phyloP scores from a whole-genome alignment of 2,329 filamentous ascomycete species.

The Aspergillus novofumigatus region DNA sequence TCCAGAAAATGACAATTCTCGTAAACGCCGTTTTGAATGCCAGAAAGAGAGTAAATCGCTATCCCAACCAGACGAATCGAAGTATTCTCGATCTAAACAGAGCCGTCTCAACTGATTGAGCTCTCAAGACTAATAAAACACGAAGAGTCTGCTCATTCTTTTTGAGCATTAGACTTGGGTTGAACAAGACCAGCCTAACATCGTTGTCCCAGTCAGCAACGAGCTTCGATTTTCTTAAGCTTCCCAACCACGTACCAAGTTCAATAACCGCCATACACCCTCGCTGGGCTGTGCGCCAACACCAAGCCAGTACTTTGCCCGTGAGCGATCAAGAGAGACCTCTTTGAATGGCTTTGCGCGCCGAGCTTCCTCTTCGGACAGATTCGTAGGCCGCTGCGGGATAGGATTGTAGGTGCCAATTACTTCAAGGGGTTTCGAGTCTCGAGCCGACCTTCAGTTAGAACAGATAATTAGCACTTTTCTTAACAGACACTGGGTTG shows the following conservation, averaged over 20 bases:
- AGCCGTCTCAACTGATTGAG: background rate
- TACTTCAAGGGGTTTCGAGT: constrained; percentile 88
- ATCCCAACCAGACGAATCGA: background rate
- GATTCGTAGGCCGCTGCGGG: constrained; percentile 49
- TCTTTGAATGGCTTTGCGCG: constrained; percentile 79
- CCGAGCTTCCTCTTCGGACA: constrained; percentile 44
- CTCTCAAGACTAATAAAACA: background rate
- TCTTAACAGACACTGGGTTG: background rate
- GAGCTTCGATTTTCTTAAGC: background rate
- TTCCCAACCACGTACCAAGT: constrained; percentile 58
- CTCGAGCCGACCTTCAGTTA: constrained; percentile 67
- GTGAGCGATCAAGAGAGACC: constrained; percentile 73
- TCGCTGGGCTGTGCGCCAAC: constrained; percentile 94
- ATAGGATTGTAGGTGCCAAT: constrained; percentile 65
- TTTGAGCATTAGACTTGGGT: constrained; percentile 20
- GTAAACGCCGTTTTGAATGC: constrained; percentile 20
- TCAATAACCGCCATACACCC: constrained; percentile 78
- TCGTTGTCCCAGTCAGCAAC: background rate
- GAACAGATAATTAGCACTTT: constrained; percentile 3
- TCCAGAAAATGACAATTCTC: constrained; percentile 12
- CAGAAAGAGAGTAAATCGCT: constrained; percentile 11
- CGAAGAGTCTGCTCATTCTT: background rate
- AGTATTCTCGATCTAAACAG: background rate
- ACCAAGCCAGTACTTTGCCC: constrained; percentile 93
- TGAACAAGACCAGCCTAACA: constrained; percentile 33